Conservation (phyloP, 306 rosid genomes). For the Glycine latifolia region DNA sequence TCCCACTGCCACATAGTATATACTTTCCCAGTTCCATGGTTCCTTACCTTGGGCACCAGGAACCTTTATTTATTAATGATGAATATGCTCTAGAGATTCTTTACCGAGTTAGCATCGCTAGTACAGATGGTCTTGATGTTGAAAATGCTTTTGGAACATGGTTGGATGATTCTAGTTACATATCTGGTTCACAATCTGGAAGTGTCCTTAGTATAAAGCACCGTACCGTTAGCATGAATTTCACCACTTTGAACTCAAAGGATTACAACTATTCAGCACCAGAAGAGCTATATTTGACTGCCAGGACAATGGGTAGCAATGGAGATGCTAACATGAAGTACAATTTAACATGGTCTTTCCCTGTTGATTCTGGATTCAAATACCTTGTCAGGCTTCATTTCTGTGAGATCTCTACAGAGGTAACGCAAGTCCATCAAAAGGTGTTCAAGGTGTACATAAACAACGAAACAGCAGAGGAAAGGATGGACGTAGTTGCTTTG, state of each 20-base stretch:
- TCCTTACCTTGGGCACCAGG: conserved; percentile 45
- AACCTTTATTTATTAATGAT: conserved; percentile 24
- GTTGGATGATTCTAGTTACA: conserved; percentile 39
- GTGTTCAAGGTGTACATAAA: conserved; percentile 55
- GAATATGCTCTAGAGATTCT: conserved; percentile 50
- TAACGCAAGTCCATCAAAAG: conserved; percentile 46
- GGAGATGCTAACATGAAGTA: conserved; percentile 45
- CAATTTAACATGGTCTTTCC: conserved; percentile 57
- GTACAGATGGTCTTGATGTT: accelerated
- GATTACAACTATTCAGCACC: conserved; percentile 49
- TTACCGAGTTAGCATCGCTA: conserved; percentile 10
- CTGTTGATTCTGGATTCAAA: conserved; percentile 53
- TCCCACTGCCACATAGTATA: conserved; percentile 64
- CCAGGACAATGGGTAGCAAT: conserved; percentile 47
- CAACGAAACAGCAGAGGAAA: conserved; percentile 55
- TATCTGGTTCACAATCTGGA: conserved; percentile 36
- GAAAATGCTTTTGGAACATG: conserved; percentile 50
- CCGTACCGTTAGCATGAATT: neutral
- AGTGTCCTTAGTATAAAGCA: neutral
- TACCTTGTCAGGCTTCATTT: conserved; percentile 59
- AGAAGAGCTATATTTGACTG: conserved; percentile 33
- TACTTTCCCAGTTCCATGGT: conserved; percentile 46
- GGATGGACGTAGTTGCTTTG: conserved; percentile 47
- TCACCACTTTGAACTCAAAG: conserved; percentile 14
- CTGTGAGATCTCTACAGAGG: conserved; percentile 45